phyloP scores from a whole-genome alignment of 2,329 filamentous ascomycete genomes.

The Xylariaceae sp. region DNA sequence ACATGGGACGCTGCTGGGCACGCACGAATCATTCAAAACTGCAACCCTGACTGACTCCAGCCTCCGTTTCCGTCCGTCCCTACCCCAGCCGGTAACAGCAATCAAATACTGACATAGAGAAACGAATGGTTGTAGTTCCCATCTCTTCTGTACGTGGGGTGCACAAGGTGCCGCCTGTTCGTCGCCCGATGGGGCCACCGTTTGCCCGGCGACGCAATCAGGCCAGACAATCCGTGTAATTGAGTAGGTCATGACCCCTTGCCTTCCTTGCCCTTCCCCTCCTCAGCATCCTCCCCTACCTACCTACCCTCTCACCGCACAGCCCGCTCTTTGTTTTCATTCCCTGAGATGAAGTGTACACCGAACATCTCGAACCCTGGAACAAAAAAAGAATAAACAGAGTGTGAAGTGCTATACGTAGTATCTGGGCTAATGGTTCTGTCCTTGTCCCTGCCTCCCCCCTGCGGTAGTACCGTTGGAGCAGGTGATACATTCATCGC shows the following conservation, averaged over 20 bases:
- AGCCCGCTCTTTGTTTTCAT: not conserved
- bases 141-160: slow-evolving; percentile 43
- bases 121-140: slow-evolving; percentile 29
- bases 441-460: not conserved
- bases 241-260: slow-evolving; percentile 47
- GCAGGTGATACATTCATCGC: slow-evolving; percentile 74
- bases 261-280: slow-evolving; percentile 2
- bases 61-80: slow-evolving; percentile 18
- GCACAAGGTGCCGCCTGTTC: slow-evolving; percentile 41
- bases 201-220: slow-evolving; percentile 40
- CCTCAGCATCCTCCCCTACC: not conserved
- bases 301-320: slow-evolving; percentile 3
- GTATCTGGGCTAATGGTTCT: slow-evolving; percentile 12
- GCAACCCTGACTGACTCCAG: not conserved
- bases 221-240: slow-evolving; percentile 42
- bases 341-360: not conserved
- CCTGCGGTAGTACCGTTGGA: slow-evolving; percentile 55
- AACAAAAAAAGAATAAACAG: not conserved
- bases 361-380: not conserved
- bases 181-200: slow-evolving; percentile 32
- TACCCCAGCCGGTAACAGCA: slow-evolving; percentile 12
- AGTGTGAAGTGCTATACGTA: not conserved
- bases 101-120: slow-evolving; percentile 21
- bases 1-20: slow-evolving; percentile 11
- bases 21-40: not conserved